Conservation (phyloP, 176 grass and related monocot species). For the Carex cristatella region DNA sequence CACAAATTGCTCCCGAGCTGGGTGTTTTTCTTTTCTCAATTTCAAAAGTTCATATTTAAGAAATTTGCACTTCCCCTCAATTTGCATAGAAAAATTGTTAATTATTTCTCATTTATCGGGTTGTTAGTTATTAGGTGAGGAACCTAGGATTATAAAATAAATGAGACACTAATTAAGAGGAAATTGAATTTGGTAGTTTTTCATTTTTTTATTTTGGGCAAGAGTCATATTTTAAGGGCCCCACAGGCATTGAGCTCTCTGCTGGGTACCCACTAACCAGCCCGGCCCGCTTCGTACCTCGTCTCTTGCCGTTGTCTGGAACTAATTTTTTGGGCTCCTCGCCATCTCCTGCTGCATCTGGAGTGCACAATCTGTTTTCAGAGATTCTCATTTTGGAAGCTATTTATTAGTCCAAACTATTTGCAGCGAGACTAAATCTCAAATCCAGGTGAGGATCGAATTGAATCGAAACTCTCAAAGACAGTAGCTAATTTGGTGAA, state of each 20-base stretch:
- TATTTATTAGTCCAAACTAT: background rate
- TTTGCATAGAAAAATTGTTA: background rate
- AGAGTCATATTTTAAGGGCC: background rate
- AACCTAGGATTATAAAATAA: background rate
- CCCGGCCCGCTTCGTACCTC: constrained; percentile 49
- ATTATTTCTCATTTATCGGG: background rate
- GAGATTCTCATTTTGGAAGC: constrained; percentile 32
- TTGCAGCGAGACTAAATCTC: no score
- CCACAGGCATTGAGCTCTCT: background rate
- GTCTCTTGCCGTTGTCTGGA: constrained; percentile 41
- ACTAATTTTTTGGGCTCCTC: constrained; percentile 58
- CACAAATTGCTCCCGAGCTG: background rate
- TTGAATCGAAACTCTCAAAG: no score
- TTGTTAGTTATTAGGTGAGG: background rate
- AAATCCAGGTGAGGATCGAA: no score
- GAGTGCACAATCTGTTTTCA: constrained; percentile 59
- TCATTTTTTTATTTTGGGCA: background rate
- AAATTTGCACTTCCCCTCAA: background rate
- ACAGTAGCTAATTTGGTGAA: no score
- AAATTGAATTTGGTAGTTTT: background rate
- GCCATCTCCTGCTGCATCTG: constrained; percentile 68
- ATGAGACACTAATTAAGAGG: background rate
- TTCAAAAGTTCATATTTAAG: background rate
- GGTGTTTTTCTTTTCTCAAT: background rate
- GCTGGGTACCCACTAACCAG: constrained; percentile 42